phyloP scores from a whole-genome alignment of 306 rosid genomes.

The Quercus ilex region DNA sequence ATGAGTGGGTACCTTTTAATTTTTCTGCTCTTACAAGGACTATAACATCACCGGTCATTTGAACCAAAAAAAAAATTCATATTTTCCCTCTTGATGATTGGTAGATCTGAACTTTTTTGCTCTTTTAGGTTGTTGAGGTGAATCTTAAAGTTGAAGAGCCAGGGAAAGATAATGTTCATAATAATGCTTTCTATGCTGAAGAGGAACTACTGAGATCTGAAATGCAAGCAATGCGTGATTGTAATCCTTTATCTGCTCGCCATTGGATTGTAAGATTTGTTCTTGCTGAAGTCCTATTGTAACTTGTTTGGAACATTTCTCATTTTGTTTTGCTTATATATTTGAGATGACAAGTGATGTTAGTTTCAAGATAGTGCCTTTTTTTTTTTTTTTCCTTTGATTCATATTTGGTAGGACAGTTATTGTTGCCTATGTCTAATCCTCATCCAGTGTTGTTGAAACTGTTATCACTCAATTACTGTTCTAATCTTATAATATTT shows the following conservation, averaged over 20 bases:
- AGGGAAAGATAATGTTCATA: slow-evolving; percentile 69
- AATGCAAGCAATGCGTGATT: slow-evolving; percentile 73
- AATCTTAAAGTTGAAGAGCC: slow-evolving; percentile 74
- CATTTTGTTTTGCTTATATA: slow-evolving; percentile 21
- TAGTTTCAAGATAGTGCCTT: background rate
- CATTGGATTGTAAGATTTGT: slow-evolving; percentile 73
- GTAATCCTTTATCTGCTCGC: slow-evolving; percentile 70
- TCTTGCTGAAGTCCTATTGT: background rate
- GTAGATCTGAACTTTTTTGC: background rate
- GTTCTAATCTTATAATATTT: background rate
- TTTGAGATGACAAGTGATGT: background rate
- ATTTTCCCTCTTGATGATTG: background rate
- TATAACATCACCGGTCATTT: background rate
- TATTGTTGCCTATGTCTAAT: background rate
- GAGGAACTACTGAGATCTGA: slow-evolving; percentile 69
- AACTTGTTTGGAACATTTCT: background rate
- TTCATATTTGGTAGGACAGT: background rate
- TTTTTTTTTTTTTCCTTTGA: background rate
- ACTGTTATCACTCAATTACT: background rate
- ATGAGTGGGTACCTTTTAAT: background rate
- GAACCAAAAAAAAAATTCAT: too few species aligned
- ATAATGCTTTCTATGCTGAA: slow-evolving; percentile 78
- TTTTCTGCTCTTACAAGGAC: background rate
- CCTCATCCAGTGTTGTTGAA: background rate
- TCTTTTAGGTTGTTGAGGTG: slow-evolving; percentile 62